phyloP scores from a whole-genome alignment of 208 protist genomes.

The Acanthamoeba castellanii region DNA sequence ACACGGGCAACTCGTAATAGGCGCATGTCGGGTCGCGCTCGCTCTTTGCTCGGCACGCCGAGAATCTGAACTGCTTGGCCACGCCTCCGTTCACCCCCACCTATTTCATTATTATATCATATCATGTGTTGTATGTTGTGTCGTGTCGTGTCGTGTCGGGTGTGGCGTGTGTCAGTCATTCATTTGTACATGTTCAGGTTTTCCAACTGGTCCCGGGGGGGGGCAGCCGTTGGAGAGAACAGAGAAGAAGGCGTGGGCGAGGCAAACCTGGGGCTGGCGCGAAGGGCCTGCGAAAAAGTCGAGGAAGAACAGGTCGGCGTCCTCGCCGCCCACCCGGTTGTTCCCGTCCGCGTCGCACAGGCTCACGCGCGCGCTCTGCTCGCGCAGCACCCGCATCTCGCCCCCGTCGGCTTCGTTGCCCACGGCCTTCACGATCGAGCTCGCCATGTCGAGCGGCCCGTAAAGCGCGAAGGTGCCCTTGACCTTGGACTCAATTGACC shows the following conservation, averaged over 20 bases:
- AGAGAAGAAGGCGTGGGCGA: too few relatives aligned
- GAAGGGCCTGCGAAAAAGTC: neutral
- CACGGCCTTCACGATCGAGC: constrained; percentile 14
- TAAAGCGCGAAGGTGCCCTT: too few relatives aligned
- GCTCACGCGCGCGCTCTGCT: neutral
- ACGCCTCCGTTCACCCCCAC: neutral
- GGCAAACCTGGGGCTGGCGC: neutral
- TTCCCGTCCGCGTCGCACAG: neutral
- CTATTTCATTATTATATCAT: too few relatives aligned
- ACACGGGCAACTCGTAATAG: constrained; percentile 45
- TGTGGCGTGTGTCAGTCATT: too few relatives aligned
- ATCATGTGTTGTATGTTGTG: too few relatives aligned
- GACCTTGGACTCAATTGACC: too few relatives aligned
- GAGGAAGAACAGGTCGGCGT: constrained; percentile 24
- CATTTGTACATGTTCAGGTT: too few relatives aligned
- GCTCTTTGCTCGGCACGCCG: neutral
- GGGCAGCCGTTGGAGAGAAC: too few relatives aligned
- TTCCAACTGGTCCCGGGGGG: too few relatives aligned
- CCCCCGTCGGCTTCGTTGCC: constrained; percentile 16
- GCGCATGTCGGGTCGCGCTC: neutral
- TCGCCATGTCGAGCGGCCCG: neutral
- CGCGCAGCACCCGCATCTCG: constrained; percentile 34
- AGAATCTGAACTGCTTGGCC: neutral
- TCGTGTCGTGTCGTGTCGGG: too few relatives aligned
- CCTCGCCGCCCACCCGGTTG: constrained; percentile 13